phyloP scores from a whole-genome alignment of 495 filamentous ascomycete species.

The Annulohypoxylon nitens region DNA sequence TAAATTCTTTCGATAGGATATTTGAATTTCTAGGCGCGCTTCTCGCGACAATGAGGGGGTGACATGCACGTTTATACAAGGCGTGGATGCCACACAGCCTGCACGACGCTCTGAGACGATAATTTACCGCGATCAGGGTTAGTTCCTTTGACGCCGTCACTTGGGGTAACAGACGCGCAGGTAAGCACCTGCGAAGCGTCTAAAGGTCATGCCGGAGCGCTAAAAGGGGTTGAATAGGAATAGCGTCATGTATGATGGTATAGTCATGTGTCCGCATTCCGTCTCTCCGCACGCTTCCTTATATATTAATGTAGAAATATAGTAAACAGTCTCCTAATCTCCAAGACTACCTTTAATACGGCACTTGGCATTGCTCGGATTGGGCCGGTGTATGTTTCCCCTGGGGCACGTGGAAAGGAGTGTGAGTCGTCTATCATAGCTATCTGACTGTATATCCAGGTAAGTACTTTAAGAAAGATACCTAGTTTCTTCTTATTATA shows the following conservation, averaged over 20 bases:
- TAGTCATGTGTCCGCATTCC: conserved; percentile 2
- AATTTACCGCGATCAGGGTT: conserved; percentile 18
- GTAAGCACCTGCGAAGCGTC: not conserved
- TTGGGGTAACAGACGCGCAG: not conserved
- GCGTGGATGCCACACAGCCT: not conserved
- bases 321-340: conserved; percentile 17
- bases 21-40: conserved; percentile 24
- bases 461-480: not conserved
- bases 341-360: not conserved
- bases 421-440: conserved; percentile 13
- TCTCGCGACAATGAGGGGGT: conserved; percentile 10
- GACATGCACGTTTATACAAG: conserved; percentile 1
- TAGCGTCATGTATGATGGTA: conserved; percentile 21
- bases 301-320: conserved; percentile 24
- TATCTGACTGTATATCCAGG: not conserved
- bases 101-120: not conserved
- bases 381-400: conserved; percentile 6
- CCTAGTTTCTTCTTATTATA: conserved; percentile 8
- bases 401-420: not conserved
- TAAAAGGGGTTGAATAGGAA: conserved; percentile 14
- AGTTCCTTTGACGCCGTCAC: conserved; percentile 11
- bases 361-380: conserved; percentile 4
- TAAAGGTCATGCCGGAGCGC: conserved; percentile 18
- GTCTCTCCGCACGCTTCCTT: conserved; percentile 5
- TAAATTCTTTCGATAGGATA: conserved; percentile 16